These are phyloP conservation scores for Oryza glumipatula DNA, from an alignment of 176 grass and related monocot species.

Conservation along the genomic window DNA sequence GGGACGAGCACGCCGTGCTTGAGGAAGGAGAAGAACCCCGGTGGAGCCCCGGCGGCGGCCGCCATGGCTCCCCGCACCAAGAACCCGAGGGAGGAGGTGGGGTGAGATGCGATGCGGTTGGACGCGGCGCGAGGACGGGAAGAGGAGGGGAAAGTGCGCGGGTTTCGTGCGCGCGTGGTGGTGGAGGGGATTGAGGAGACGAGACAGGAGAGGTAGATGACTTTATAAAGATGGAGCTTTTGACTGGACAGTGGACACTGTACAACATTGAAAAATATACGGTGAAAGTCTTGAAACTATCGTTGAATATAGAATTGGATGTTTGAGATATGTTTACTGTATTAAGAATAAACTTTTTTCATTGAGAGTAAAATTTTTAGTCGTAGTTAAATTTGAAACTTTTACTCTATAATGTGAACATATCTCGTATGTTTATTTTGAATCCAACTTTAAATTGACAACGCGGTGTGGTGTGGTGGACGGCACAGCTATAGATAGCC, in stretches of 20 bases:
- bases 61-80: constrained; percentile 27
- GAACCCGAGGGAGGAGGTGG: neutral
- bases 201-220: neutral
- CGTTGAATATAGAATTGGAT: too few relatives aligned
- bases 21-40: constrained; percentile 41
- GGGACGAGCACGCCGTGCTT: constrained; percentile 46
- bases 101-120: neutral
- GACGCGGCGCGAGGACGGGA: neutral
- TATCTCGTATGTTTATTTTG: too few relatives aligned
- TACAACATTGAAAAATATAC: too few relatives aligned
- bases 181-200: neutral
- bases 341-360: too few relatives aligned
- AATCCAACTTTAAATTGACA: too few relatives aligned
- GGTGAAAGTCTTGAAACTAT: too few relatives aligned
- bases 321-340: too few relatives aligned
- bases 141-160: neutral
- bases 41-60: neutral
- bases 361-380: too few relatives aligned
- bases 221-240: neutral
- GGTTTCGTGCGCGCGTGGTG: constrained; percentile 1
- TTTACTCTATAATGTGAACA: too few relatives aligned
- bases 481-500: too few relatives aligned
- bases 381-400: too few relatives aligned
- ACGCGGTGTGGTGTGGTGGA: too few relatives aligned
- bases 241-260: neutral